Evolutionary conservation across 345 rosid genomes (phyloP).

Genomic region (Gossypium thurberi): DNA sequence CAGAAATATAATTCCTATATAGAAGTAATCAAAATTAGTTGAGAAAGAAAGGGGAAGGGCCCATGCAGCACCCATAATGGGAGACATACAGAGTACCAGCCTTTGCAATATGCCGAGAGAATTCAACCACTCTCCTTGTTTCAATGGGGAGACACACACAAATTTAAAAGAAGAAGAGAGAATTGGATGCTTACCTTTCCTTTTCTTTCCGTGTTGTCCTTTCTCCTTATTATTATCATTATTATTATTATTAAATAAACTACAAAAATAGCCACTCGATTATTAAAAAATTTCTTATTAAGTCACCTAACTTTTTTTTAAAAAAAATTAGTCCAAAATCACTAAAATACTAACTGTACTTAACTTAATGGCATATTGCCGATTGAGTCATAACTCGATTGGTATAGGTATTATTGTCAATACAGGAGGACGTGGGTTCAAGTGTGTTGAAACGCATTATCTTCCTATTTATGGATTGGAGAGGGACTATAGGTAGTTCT

Average conservation of each 20-base stretch:
- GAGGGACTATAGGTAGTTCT: accelerated
- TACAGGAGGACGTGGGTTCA: accelerated
- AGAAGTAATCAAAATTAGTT: too few relatives aligned
- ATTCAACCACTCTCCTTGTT: background rate
- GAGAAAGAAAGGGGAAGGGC: constrained; percentile 24
- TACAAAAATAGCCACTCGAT: accelerated
- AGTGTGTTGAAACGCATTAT: too few relatives aligned
- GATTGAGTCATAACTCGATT: too few relatives aligned
- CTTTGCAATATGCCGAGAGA: background rate
- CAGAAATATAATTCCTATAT: too few relatives aligned
- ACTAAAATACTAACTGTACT: too few relatives aligned
- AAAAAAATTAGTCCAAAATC: too few relatives aligned
- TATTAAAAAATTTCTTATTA: too few relatives aligned
- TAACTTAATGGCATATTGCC: too few relatives aligned
- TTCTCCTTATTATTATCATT: too few relatives aligned
- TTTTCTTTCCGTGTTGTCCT: constrained; percentile 19
- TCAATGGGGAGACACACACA: background rate
- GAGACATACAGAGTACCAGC: constrained; percentile 29
- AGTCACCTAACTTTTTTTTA: too few relatives aligned
- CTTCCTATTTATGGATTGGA: too few relatives aligned
- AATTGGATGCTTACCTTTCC: constrained; percentile 19
- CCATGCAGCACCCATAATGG: constrained; percentile 53
- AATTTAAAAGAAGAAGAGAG: background rate
- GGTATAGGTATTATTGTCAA: accelerated
- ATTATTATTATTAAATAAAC: too few relatives aligned